These are phyloP conservation scores for Claviceps purpurea DNA, from an alignment of 2,329 filamentous ascomycete species.

Conservation along the genomic window DNA sequence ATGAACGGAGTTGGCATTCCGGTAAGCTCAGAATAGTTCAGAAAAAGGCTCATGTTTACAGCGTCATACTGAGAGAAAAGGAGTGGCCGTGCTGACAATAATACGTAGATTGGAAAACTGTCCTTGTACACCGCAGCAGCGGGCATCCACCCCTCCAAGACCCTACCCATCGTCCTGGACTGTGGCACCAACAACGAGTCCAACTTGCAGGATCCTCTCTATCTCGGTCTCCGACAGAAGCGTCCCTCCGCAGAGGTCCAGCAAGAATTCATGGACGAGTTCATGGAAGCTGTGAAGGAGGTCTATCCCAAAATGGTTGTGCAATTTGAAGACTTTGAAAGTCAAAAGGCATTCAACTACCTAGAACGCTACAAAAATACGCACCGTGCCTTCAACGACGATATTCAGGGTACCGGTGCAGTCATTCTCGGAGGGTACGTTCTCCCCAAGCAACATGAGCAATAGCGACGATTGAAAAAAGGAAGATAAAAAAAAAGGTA, in stretches of 20 bases:
- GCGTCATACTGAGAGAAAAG: not conserved
- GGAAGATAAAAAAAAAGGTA: not conserved
- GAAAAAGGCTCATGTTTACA: not conserved
- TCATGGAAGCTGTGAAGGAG: conserved; percentile 84
- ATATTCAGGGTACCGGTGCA: conserved; percentile 93
- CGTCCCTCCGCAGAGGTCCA: conserved; percentile 68
- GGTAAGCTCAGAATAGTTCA: conserved; percentile 37
- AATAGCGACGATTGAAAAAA: not conserved
- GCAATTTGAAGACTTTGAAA: conserved; percentile 97
- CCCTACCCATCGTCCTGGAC: conserved; percentile 56
- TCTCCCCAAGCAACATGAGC: too few relatives aligned
- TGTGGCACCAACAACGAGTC: conserved; percentile 52
- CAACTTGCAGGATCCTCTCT: conserved; percentile 59
- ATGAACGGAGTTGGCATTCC: conserved; percentile 97
- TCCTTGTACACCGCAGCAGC: conserved; percentile 91
- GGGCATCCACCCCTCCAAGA: conserved; percentile 83
- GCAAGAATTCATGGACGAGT: conserved; percentile 88
- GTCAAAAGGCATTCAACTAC: conserved; percentile 78
- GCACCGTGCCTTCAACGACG: conserved; percentile 97
- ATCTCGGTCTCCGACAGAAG: conserved; percentile 77
- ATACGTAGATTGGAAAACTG: conserved; percentile 66
- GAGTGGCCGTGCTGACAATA: not conserved
- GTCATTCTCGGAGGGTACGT: conserved; percentile 74
- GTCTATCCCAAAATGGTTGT: conserved; percentile 56
- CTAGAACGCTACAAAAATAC: conserved; percentile 76